Percentiles rank a stretch among this genome's conserved stretches.
Conservation (phyloP, 345 rosid genomes). For the Syzygium aromaticum region DNA sequence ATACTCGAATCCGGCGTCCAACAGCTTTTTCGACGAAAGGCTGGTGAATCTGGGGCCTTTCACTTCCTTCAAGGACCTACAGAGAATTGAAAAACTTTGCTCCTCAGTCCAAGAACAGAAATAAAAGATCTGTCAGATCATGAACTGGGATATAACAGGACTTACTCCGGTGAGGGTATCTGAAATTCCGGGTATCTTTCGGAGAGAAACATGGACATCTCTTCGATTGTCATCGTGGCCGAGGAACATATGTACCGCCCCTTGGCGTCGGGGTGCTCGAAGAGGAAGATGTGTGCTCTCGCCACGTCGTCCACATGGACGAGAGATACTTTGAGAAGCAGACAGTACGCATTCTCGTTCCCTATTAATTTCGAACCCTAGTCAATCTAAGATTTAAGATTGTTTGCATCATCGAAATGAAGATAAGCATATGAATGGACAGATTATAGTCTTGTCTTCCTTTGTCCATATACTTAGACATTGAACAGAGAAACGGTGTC, state of each 20-base stretch:
- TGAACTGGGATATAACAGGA: not conserved
- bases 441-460: not conserved
- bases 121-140: not conserved
- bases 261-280: conserved; percentile 18
- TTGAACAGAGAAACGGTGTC: not conserved
- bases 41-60: not conserved
- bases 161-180: conserved; percentile 18
- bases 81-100: not conserved
- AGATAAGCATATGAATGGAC: not conserved
- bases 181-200: conserved; percentile 17
- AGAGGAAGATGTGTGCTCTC: conserved; percentile 30
- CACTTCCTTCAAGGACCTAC: not conserved
- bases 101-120: not conserved
- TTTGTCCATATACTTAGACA: not conserved
- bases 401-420: not conserved
- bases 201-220: conserved; percentile 16
- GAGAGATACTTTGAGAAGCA: not conserved
- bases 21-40: conserved; percentile 22
- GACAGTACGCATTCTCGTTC: not conserved
- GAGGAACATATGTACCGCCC: conserved; percentile 40
- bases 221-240: not conserved
- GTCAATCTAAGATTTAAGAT: not conserved
- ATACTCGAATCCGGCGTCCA: conserved; percentile 26
- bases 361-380: not conserved
- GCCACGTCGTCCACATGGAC: conserved; percentile 36